A percentile compares a stretch with the other conserved stretches of the same genome.
Conservation (phyloP, 1,284 basidiomycete species). For the Ganoderma multipileum region DNA sequence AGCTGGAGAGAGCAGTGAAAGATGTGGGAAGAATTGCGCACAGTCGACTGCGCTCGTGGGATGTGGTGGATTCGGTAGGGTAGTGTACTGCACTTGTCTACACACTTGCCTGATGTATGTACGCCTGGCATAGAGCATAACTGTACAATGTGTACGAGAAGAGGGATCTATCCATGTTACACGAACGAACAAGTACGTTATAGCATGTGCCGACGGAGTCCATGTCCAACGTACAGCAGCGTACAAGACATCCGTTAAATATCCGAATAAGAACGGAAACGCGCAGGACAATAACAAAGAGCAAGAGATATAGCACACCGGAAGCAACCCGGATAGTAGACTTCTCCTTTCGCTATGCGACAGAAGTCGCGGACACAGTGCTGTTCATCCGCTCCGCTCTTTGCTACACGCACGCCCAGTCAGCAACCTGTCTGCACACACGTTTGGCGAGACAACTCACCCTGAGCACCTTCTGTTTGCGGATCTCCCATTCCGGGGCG, state of each 20-base stretch:
- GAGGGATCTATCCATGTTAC: neutral
- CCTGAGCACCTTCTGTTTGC: conserved; percentile 51
- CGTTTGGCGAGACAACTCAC: conserved; percentile 35
- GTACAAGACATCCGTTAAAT: conserved; percentile 28
- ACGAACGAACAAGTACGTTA: conserved; percentile 1
- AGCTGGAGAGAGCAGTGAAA: conserved; percentile 73
- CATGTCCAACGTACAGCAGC: conserved; percentile 12
- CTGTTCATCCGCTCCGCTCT: conserved; percentile 33
- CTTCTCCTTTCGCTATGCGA: conserved; percentile 22
- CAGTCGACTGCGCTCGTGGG: conserved; percentile 60
- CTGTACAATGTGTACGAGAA: neutral
- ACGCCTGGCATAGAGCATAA: neutral
- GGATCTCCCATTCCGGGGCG: conserved; percentile 69
- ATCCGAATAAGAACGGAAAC: conserved; percentile 32
- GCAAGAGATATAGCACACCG: conserved; percentile 25
- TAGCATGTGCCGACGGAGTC: conserved; percentile 5
- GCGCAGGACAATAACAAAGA: conserved; percentile 21
- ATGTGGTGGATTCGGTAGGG: conserved; percentile 36
- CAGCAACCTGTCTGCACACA: neutral
- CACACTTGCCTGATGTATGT: neutral
- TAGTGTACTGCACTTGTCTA: neutral
- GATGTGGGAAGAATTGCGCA: conserved; percentile 82
- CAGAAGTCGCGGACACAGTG: conserved; percentile 13
- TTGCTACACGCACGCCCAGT: conserved; percentile 21
- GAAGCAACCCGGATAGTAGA: neutral